Evolutionary conservation across 2,329 filamentous ascomycete species (phyloP).

Genomic region (Aureobasidium pullulans): DNA sequence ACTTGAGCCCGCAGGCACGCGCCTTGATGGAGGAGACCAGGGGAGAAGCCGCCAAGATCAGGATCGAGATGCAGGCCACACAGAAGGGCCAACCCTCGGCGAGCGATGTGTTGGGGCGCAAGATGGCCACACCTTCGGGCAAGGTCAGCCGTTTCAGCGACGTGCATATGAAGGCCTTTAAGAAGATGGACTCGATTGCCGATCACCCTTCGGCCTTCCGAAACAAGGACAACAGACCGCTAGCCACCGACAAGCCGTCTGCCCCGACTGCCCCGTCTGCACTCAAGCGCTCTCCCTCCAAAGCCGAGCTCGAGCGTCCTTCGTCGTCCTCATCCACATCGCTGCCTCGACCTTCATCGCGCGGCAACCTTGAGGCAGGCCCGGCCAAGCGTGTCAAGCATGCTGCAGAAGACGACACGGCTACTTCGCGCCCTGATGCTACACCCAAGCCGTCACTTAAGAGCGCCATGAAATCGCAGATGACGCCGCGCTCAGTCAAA

Average conservation of each 20-base stretch:
- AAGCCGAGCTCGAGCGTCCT: slow-evolving; percentile 55
- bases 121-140: slow-evolving; percentile 72
- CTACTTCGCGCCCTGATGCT: slow-evolving; percentile 52
- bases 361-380: slow-evolving; percentile 21
- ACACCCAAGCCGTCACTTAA: slow-evolving; percentile 35
- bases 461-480: not conserved
- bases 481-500: not conserved
- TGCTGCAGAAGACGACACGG: slow-evolving; percentile 58
- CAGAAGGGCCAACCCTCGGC: slow-evolving; percentile 46
- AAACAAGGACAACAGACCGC: slow-evolving; percentile 38
- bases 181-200: slow-evolving; percentile 96
- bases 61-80: slow-evolving; percentile 58
- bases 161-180: slow-evolving; percentile 79
- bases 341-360: slow-evolving; percentile 26
- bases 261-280: slow-evolving; percentile 17
- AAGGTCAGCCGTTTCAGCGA: slow-evolving; percentile 75
- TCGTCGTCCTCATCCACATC: slow-evolving; percentile 16
- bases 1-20: slow-evolving; percentile 55
- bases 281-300: slow-evolving; percentile 49
- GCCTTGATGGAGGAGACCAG: slow-evolving; percentile 60
- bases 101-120: slow-evolving; percentile 45
- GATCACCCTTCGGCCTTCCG: slow-evolving; percentile 76
- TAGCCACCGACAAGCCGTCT: slow-evolving; percentile 20
- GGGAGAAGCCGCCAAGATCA: slow-evolving; percentile 63
- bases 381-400: slow-evolving; percentile 62